Base-by-base conservation (phyloP, 2,329 filamentous ascomycete species). In the Dactylonectria estremocensis region DNA sequence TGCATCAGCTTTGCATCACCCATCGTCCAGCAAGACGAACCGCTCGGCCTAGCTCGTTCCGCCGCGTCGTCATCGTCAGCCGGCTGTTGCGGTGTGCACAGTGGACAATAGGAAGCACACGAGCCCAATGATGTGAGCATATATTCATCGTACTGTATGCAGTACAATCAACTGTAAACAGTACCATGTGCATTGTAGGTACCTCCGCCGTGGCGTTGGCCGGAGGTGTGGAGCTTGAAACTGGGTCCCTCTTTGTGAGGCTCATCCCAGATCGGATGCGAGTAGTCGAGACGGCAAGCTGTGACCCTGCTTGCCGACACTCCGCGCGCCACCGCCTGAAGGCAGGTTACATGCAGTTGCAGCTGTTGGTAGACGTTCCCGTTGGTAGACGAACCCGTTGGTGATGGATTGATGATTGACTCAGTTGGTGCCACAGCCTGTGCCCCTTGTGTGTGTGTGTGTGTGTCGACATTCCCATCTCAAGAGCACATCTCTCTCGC, bases 401-500 rank as follows among this genome's bases (percentile, higher is more conserved):
- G 40, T 43, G 16, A n/a, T n/a, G 6, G 16, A n/a, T n/a, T n/a
- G 8, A n/a, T 43, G 35, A 37, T 37, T 37, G 24, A 37, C 35
- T 37, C 35, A 11, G 35, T 37, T 43, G 3, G 40, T 43, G 16
- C 40, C 40, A 3, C 40, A 43, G 7, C 24, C 24, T 43, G 40
- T 43, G n/a, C 40, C 40, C 16, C 40, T n/a, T 43, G 14, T 43
- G 13, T 40, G 13, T 6, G 37, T 14, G 37, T 18, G 16, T 16
- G 16, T n/a, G 40, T 8, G 16, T n/a, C 40, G 37, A 11, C 5
- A 16, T 50, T 8, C 13, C 8, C 48, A 31, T 50, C 48, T 31
- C 14, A 28, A 31, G 16, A n/a, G 48, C 48, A 49, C 35, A 40
- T 63, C 60, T 52, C 52, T 63, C 53, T 22, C 33, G 50, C 22